These are phyloP conservation scores for Saksenaea vasiformis DNA, from an alignment of 371 early-diverging fungal species.

Conservation along the genomic window DNA sequence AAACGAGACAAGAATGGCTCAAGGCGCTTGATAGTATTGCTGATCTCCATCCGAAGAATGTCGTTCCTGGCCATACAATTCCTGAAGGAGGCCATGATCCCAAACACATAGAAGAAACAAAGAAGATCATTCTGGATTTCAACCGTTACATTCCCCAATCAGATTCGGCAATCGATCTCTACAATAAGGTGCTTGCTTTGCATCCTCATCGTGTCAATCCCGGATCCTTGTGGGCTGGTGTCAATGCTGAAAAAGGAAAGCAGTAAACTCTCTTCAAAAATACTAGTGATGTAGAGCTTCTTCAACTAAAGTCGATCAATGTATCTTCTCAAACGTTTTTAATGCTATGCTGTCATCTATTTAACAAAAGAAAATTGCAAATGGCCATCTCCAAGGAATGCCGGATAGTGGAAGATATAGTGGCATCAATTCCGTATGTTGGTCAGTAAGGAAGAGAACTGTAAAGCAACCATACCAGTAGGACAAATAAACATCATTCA, in stretches of 20 bases:
- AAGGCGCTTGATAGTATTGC: not conserved
- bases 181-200: not conserved
- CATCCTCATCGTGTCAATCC: conserved; percentile 3
- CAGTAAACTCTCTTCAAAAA: not conserved
- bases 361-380: conserved; percentile 14
- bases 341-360: too few relatives aligned
- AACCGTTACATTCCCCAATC: not conserved
- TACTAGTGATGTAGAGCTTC: too few relatives aligned
- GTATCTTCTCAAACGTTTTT: too few relatives aligned
- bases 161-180: not conserved
- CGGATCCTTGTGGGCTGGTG: not conserved
- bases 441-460: conserved; percentile 12
- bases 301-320: not conserved
- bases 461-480: conserved; percentile 13
- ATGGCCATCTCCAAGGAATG: conserved; percentile 9
- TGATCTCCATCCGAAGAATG: not conserved
- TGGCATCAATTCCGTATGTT: conserved; percentile 1
- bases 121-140: not conserved
- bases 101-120: not conserved
- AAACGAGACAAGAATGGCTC: not conserved
- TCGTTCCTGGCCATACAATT: not conserved
- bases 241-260: not conserved
- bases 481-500: conserved; percentile 18
- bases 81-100: not conserved
- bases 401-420: conserved; percentile 8